These are phyloP conservation scores for Balakata baccata DNA, from an alignment of 345 rosid species.

Conservation along the genomic window DNA sequence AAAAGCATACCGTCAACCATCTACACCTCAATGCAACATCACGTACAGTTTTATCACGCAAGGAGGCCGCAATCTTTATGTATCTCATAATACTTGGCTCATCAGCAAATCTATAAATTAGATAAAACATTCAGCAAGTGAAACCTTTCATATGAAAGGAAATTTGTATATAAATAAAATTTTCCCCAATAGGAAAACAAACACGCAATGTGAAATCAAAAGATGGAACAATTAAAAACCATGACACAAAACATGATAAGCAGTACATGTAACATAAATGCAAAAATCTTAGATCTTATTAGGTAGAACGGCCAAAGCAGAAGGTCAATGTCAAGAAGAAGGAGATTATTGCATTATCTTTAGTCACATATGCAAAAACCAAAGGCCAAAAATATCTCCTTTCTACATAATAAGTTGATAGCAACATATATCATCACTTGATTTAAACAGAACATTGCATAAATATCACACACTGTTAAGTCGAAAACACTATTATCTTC, in stretches of 20 bases:
- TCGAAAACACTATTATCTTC: not conserved
- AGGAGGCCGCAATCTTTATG: constrained; percentile 72
- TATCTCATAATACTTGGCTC: constrained; percentile 81
- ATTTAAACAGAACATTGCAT: not conserved
- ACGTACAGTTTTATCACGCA: constrained; percentile 82
- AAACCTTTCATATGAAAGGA: constrained; percentile 6
- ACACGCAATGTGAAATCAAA: not conserved
- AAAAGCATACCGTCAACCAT: constrained; percentile 71
- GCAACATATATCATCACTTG: not conserved
- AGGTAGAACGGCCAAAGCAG: not conserved
- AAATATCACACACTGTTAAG: not conserved
- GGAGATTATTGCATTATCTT: not conserved
- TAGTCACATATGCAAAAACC: not conserved
- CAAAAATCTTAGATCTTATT: not conserved
- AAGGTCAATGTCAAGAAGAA: not conserved
- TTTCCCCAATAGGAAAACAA: not conserved
- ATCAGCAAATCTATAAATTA: constrained; percentile 50
- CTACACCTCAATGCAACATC: constrained; percentile 98
- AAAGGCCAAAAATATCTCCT: not conserved
- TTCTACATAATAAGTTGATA: not conserved
- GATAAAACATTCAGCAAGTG: not conserved
- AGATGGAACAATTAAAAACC: not conserved
- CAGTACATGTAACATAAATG: not conserved
- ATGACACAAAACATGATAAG: not conserved
- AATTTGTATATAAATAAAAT: not conserved